Evolutionary conservation across 2,329 filamentous ascomycete genomes (phyloP).

Genomic region (Xylariaceae sp.): DNA sequence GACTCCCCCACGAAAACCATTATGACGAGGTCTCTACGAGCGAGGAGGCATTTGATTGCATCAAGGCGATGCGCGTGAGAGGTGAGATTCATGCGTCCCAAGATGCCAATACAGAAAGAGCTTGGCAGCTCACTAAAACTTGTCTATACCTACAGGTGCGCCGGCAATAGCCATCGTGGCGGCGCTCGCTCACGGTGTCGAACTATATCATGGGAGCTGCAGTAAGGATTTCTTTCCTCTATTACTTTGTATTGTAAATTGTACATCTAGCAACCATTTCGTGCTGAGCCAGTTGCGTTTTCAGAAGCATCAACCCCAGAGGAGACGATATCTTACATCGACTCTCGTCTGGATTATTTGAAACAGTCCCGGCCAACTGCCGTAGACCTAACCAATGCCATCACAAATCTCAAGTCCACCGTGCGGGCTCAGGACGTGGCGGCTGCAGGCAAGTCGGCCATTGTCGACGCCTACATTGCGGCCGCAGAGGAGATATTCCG

Average conservation of each 20-base stretch:
- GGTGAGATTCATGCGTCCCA: constrained; percentile 46
- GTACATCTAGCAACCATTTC: not conserved
- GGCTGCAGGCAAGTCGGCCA: constrained; percentile 54
- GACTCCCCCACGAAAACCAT: constrained; percentile 78
- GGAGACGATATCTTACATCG: constrained; percentile 74
- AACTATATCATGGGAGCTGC: constrained; percentile 67
- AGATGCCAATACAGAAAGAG: too few species aligned
- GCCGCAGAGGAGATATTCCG: constrained; percentile 87
- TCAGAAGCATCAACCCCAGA: constrained; percentile 50
- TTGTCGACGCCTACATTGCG: constrained; percentile 75
- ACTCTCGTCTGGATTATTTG: constrained; percentile 81
- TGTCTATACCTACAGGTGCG: constrained; percentile 60
- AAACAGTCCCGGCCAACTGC: constrained; percentile 91
- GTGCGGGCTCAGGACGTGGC: constrained; percentile 58
- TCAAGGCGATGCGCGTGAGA: constrained; percentile 79
- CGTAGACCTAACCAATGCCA: constrained; percentile 92
- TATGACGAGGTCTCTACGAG: constrained; percentile 76
- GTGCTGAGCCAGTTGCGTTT: not conserved
- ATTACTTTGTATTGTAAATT: not conserved
- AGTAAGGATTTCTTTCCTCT: constrained; percentile 42
- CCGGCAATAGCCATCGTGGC: constrained; percentile 99
- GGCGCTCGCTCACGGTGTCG: constrained; percentile 84
- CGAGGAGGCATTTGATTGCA: constrained; percentile 81
- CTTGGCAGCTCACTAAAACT: not conserved
- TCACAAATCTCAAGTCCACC: constrained; percentile 74